phyloP scores from a whole-genome alignment of 352 stramenopile species.

The Pythium apleroticum region DNA sequence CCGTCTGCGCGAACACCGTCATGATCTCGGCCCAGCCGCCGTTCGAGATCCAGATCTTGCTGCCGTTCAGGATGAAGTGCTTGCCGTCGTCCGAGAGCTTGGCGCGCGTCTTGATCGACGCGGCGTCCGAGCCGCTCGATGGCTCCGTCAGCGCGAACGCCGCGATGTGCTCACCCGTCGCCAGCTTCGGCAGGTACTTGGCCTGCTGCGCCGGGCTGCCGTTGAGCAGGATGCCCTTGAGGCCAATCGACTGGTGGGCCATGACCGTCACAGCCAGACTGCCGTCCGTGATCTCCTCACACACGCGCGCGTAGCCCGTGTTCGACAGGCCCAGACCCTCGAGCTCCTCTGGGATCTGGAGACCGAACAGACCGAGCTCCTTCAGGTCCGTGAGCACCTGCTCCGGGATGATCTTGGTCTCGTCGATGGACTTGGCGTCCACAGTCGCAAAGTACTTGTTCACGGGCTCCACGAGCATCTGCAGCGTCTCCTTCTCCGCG shows the following conservation, averaged over 20 bases:
- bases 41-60: slow-evolving; percentile 99
- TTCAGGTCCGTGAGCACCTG: slow-evolving; percentile 76
- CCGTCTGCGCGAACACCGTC: slow-evolving; percentile 96
- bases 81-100: slow-evolving; percentile 89
- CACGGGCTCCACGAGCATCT: slow-evolving; percentile 84
- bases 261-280: slow-evolving; percentile 84
- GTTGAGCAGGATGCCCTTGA: slow-evolving; percentile 88
- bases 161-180: slow-evolving; percentile 82
- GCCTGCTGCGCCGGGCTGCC: slow-evolving; percentile 81
- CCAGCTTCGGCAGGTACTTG: slow-evolving; percentile 90
- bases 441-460: slow-evolving; percentile 76
- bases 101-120: slow-evolving; percentile 89
- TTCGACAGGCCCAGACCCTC: slow-evolving; percentile 80
- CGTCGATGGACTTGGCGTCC: slow-evolving; percentile 73
- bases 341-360: slow-evolving; percentile 84
- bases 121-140: slow-evolving; percentile 88
- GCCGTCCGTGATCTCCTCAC: slow-evolving; percentile 82
- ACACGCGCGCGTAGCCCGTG: slow-evolving; percentile 83
- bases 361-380: slow-evolving; percentile 82
- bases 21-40: slow-evolving; percentile 95
- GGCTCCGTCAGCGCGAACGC: slow-evolving; percentile 91
- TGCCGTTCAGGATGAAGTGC: slow-evolving; percentile 91
- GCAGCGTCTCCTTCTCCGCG: slow-evolving; percentile 76
- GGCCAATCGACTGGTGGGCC: slow-evolving; percentile 86
- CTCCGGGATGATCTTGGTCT: slow-evolving; percentile 76